A percentile compares a stretch with the other conserved stretches of the same genome.
Conservation (phyloP, 495 filamentous ascomycete species). For the Endocarpon pusillum region DNA sequence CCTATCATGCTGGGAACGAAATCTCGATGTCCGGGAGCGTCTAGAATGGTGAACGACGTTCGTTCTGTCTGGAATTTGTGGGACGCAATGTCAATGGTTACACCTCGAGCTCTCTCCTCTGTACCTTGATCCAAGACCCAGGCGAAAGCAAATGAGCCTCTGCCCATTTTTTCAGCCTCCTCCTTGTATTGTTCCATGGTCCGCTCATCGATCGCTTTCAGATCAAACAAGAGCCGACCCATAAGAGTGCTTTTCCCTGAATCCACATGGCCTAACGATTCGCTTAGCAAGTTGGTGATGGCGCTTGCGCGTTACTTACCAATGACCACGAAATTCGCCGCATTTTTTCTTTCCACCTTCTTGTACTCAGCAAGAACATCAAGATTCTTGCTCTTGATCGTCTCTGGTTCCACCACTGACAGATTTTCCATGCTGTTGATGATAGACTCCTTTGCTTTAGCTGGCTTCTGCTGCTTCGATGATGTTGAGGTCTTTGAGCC, state of each 20-base stretch:
- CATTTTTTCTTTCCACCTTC: constrained; percentile 57
- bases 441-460: no score
- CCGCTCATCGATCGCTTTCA: constrained; percentile 70
- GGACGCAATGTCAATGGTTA: constrained; percentile 95
- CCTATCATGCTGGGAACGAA: constrained; percentile 99
- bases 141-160: constrained; percentile 86
- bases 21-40: constrained; percentile 85
- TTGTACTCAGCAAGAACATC: constrained; percentile 71
- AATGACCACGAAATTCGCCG: constrained; percentile 90
- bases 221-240: constrained; percentile 82
- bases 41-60: constrained; percentile 81
- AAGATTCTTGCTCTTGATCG: constrained; percentile 69
- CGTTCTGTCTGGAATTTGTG: constrained; percentile 80
- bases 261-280: constrained; percentile 75
- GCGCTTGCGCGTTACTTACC: constrained; percentile 33
- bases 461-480: constrained; percentile 23
- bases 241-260: constrained; percentile 95
- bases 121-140: constrained; percentile 88
- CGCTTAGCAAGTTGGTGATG: constrained; percentile 1
- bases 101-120: constrained; percentile 73
- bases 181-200: constrained; percentile 74
- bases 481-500: no score
- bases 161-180: constrained; percentile 82
- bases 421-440: constrained; percentile 36
- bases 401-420: constrained; percentile 44